A percentile compares a stretch with the other conserved stretches of the same genome.
phyloP scores from a whole-genome alignment of 1,139 yeast species.

The Ogataea hybrid region DNA sequence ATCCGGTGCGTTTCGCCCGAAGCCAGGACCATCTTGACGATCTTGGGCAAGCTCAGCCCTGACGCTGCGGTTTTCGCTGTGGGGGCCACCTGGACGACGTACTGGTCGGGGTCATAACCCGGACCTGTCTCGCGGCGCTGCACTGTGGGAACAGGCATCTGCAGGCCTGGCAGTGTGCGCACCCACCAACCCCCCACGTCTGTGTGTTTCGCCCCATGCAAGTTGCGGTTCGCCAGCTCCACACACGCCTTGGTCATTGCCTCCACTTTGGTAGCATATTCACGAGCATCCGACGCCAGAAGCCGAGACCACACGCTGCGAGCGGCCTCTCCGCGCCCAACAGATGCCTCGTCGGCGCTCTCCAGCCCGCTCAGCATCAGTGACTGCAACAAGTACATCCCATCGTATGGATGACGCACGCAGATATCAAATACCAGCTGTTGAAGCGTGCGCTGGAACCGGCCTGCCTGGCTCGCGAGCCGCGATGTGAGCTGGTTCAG shows the following conservation, averaged over 20 bases:
- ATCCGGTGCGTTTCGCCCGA: constrained; percentile 59
- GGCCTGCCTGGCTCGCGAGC: constrained; percentile 44
- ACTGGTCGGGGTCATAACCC: neutral
- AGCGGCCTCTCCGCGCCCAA: constrained; percentile 53
- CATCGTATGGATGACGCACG: constrained; percentile 70
- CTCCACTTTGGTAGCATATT: constrained; percentile 41
- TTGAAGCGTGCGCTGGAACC: constrained; percentile 58
- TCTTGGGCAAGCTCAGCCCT: constrained; percentile 87
- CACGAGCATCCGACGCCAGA: constrained; percentile 17
- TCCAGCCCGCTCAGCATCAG: constrained; percentile 42
- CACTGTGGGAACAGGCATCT: constrained; percentile 71
- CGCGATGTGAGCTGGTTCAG: constrained; percentile 80
- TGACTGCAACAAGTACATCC: constrained; percentile 66
- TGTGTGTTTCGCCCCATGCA: constrained; percentile 29
- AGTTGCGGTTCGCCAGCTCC: constrained; percentile 49
- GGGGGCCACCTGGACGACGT: constrained; percentile 44
- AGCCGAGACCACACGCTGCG: constrained; percentile 40
- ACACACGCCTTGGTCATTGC: constrained; percentile 51
- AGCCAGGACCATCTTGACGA: constrained; percentile 51
- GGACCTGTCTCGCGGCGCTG: constrained; percentile 31
- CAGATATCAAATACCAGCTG: constrained; percentile 51
- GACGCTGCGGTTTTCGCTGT: constrained; percentile 61
- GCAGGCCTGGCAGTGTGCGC: constrained; percentile 39
- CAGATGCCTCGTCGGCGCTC: constrained; percentile 37
- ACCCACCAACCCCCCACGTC: constrained; percentile 58